Conservation (phyloP, 2,329 filamentous ascomycete genomes). For the Aquanectria penicillioides region DNA sequence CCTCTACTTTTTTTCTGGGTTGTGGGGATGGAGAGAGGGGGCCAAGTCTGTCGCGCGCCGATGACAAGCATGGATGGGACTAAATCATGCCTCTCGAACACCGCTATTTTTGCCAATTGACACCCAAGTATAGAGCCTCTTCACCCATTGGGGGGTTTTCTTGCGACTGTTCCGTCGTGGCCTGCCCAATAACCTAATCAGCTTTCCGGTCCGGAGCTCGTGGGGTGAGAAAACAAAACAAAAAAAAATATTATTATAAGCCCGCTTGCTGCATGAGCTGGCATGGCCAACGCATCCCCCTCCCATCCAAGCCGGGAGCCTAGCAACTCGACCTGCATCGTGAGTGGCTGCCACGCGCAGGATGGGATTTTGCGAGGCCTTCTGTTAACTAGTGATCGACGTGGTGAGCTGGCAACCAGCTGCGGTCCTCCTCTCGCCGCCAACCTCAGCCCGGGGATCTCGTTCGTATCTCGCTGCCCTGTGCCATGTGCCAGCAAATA, state of each 20-base stretch:
- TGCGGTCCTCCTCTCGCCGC: background rate
- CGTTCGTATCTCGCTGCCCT: background rate
- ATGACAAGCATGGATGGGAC: constrained; percentile 1
- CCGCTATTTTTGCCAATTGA: constrained; percentile 15
- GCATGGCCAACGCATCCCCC: constrained; percentile 42
- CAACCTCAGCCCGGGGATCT: constrained; percentile 7
- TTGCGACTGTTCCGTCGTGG: background rate
- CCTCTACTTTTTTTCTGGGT: background rate
- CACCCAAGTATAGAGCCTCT: constrained; percentile 16
- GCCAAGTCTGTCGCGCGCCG: background rate
- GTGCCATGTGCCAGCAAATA: background rate
- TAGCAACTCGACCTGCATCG: constrained; percentile 11
- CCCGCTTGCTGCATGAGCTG: constrained; percentile 35
- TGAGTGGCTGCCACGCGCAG: constrained; percentile 25
- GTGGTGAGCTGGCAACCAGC: constrained; percentile 37
- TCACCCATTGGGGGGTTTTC: too few species aligned
- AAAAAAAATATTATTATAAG: too few species aligned
- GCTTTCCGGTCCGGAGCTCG: constrained; percentile 7
- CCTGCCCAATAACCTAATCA: constrained; percentile 25
- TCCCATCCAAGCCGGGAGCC: constrained; percentile 31
- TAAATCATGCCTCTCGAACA: constrained; percentile 5
- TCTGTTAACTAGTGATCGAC: constrained; percentile 31
- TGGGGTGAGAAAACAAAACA: constrained; percentile 5
- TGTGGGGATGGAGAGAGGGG: background rate
- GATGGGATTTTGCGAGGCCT: constrained; percentile 9